A percentile compares a stretch with the other conserved stretches of the same genome.
phyloP scores from a whole-genome alignment of 306 rosid species.

The Biancaea sappan region DNA sequence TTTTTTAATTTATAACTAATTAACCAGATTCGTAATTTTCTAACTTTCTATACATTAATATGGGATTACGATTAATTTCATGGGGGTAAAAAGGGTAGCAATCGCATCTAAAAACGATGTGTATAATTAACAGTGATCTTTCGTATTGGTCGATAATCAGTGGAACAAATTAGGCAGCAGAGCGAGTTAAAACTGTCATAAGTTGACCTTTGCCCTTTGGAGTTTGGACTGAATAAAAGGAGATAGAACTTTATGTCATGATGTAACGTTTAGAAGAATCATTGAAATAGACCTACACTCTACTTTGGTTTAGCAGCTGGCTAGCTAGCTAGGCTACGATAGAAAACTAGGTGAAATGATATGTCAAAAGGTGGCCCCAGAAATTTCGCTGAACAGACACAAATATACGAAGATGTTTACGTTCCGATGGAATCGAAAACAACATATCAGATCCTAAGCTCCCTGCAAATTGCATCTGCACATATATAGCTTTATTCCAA shows the following conservation, averaged over 20 bases:
- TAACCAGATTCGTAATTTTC: too few species aligned
- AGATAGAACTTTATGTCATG: background rate
- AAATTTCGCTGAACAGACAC: conserved; percentile 48
- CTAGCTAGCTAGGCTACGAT: background rate
- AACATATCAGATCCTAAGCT: conserved; percentile 30
- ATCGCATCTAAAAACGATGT: too few species aligned
- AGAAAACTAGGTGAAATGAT: conserved; percentile 29
- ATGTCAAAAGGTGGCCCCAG: conserved; percentile 41
- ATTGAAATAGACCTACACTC: background rate
- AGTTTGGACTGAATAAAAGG: background rate
- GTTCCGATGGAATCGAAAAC: background rate
- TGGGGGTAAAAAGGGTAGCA: too few species aligned
- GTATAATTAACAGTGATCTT: too few species aligned
- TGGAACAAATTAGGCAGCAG: background rate
- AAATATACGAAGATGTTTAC: conserved; percentile 30
- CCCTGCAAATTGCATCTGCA: conserved; percentile 7
- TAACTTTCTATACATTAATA: too few species aligned
- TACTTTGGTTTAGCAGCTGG: conserved; percentile 4
- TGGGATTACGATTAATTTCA: background rate
- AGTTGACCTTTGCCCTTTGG: background rate
- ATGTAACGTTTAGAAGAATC: background rate
- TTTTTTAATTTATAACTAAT: too few species aligned
- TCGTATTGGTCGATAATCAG: background rate
- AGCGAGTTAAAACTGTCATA: background rate
- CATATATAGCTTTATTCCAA: conserved; percentile 39